A percentile compares a stretch with the other conserved stretches of the same genome.
Evolutionary conservation across 352 stramenopile genomes (phyloP).

Genomic region (Aphanomyces cochlioides): DNA sequence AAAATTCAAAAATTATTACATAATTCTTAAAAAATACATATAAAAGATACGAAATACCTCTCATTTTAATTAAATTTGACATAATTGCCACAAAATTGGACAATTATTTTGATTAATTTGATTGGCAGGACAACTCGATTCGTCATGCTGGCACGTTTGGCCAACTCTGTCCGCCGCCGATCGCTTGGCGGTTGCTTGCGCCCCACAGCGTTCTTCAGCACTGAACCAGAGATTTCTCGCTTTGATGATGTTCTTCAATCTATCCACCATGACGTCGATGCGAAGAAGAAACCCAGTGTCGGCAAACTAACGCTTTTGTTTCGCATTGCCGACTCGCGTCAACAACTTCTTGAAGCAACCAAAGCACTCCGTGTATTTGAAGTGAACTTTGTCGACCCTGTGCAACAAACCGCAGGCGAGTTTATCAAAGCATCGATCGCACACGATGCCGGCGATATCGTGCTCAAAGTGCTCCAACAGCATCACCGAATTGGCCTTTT

Average conservation of each 20-base stretch:
- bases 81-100: background rate
- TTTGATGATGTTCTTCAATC: conserved; percentile 12
- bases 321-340: background rate
- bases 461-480: conserved; percentile 5
- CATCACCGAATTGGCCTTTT: conserved; percentile 24
- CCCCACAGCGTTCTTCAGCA: background rate
- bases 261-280: background rate
- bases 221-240: background rate
- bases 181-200: background rate
- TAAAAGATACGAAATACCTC: background rate
- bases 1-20: no score
- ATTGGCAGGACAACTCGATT: background rate
- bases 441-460: conserved; percentile 18
- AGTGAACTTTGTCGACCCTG: conserved; percentile 10
- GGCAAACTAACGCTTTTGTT: conserved; percentile 17
- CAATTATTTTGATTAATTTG: background rate
- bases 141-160: background rate
- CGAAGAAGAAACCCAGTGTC: conserved; percentile 20
- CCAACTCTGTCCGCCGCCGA: background rate
- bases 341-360: conserved; percentile 2
- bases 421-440: conserved; percentile 22
- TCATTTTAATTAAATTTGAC: background rate
- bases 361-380: conserved; percentile 18
- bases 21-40: background rate
- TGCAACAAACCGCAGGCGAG: conserved; percentile 8